Base-by-base conservation (phyloP, 2,329 filamentous ascomycete genomes). In the Mycosphaerella sp. region DNA sequence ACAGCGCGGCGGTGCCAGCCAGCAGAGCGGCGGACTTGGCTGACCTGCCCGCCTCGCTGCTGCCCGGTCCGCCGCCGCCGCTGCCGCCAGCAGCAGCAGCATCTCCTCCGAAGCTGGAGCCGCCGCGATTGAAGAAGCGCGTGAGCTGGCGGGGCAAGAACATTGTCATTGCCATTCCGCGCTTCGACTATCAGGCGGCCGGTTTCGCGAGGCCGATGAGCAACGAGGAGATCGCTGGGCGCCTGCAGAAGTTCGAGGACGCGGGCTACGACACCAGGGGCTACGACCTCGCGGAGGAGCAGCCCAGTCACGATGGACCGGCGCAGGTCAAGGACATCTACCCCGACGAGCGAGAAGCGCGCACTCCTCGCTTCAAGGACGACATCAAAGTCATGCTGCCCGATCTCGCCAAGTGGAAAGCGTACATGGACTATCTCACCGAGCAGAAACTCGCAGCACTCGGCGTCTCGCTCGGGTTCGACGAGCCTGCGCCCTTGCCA, bases 391-490 rank as follows among this genome's bases (percentile, higher is more conserved):
- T 93, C 32, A 77, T 77, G 18, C 75, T 93, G 53, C 86, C 87
- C 1, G 85, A 88, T 63, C 71, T 85, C 56, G 82, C 84, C 36
- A 78, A 80, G 62, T 87, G 85, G 84, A 85, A 88, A 63, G 76
- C 82, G 21, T 95, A 97, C 68, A 86, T 90, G 52, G 80, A 86
- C 49, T 84, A 86, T 59, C 74, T 97, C 32, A 83, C 87, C 60
- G 93, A 98, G 72, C 89, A 91, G 54, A 98, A 96, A 71, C 76
- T 98, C 46, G 84, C 89, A 55, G 90, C 91, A 44, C 77, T 98
- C 49, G 93, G 93, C 58, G 93, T 97, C 10, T 89, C 82, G 14
- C 78, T 87, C 54, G 87, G 83, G 32, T 82, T 85, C 43, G 87
- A 93, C 45, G 80, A 82, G 9, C 71, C 73, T 25, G 72, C 79